phyloP scores from a whole-genome alignment of 345 rosid species.

The Excoecaria agallocha region DNA sequence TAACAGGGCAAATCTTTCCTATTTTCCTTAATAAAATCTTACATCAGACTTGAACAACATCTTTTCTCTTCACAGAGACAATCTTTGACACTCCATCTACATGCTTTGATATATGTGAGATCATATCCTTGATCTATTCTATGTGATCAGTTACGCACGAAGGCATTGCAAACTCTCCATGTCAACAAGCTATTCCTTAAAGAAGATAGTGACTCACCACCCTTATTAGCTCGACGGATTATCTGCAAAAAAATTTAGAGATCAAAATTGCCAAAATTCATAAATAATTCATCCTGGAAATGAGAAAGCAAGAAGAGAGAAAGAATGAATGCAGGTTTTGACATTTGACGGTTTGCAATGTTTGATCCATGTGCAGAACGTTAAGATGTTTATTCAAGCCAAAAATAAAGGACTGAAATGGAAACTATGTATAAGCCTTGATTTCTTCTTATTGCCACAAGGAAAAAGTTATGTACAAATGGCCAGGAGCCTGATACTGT shows the following conservation, averaged over 20 bases:
- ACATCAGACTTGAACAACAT: background rate
- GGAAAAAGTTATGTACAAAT: background rate
- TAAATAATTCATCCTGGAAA: background rate
- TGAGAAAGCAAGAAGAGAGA: background rate
- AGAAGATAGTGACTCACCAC: constrained; percentile 49
- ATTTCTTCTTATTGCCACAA: background rate
- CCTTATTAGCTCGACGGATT: constrained; percentile 66
- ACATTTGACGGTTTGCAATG: background rate
- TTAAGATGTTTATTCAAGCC: background rate
- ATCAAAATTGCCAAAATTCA: background rate
- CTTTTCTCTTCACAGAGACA: background rate
- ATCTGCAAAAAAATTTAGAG: constrained; percentile 42
- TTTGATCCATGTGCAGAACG: background rate
- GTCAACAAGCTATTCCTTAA: constrained; percentile 73
- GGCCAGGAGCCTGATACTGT: background rate
- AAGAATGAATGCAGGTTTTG: background rate
- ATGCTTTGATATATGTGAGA: constrained; percentile 26
- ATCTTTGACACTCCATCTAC: background rate
- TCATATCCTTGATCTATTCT: constrained; percentile 72
- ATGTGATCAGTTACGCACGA: constrained; percentile 65
- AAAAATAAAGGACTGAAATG: background rate
- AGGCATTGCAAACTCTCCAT: constrained; percentile 79
- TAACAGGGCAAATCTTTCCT: background rate
- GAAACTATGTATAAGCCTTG: background rate
- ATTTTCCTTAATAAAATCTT: background rate